phyloP scores from a whole-genome alignment of 805 yeast genomes.

The Torulaspora maleeae region DNA sequence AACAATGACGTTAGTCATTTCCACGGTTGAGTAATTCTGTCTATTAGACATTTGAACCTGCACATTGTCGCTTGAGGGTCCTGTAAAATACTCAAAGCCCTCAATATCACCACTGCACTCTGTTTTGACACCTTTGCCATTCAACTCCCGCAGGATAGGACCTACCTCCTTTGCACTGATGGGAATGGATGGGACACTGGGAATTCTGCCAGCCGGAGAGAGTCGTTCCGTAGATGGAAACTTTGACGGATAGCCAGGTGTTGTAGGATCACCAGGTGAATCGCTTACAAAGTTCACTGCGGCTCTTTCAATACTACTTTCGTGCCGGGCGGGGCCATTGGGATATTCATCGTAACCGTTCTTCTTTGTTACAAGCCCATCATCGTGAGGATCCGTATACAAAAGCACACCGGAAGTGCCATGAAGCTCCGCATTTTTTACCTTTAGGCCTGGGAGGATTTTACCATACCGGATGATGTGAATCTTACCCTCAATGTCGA shows the following conservation, averaged over 20 bases:
- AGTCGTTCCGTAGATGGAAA: slow-evolving; percentile 36
- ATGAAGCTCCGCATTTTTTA: slow-evolving; percentile 53
- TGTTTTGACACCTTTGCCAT: slow-evolving; percentile 38
- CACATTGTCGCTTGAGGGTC: slow-evolving; percentile 39
- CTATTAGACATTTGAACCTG: slow-evolving; percentile 40
- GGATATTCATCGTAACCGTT: slow-evolving; percentile 60
- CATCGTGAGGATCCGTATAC: slow-evolving; percentile 44
- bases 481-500: slow-evolving; percentile 50
- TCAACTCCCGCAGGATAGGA: slow-evolving; percentile 40
- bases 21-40: slow-evolving; percentile 41
- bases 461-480: slow-evolving; percentile 52
- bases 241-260: slow-evolving; percentile 65
- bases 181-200: slow-evolving; percentile 52
- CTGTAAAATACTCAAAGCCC: slow-evolving; percentile 43
- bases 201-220: slow-evolving; percentile 42
- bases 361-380: slow-evolving; percentile 47
- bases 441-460: slow-evolving; percentile 51
- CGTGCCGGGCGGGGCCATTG: slow-evolving; percentile 60
- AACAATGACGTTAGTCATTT: slow-evolving; percentile 47
- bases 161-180: slow-evolving; percentile 42
- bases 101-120: slow-evolving; percentile 41
- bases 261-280: slow-evolving; percentile 73
- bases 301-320: slow-evolving; percentile 56
- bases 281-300: slow-evolving; percentile 54
- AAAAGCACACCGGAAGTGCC: slow-evolving; percentile 63